Conservation (phyloP, 768 basidiomycete species). For the Leccinum boreale region DNA sequence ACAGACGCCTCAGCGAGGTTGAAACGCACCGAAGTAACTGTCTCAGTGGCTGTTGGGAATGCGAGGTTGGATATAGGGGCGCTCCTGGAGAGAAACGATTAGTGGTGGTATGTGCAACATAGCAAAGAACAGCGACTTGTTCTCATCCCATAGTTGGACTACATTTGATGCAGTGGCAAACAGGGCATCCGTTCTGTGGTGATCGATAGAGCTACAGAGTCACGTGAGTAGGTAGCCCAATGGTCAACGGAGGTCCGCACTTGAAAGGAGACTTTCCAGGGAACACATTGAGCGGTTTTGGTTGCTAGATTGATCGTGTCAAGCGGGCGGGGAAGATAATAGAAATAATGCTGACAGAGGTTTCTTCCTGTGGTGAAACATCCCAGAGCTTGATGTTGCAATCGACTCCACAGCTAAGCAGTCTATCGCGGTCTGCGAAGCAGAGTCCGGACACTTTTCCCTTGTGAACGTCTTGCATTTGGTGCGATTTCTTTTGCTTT, state of each 20-base stretch:
- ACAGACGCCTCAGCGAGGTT: constrained; percentile 93
- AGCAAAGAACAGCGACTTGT: constrained; percentile 49
- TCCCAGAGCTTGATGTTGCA: constrained; percentile 83
- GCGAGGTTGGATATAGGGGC: constrained; percentile 83
- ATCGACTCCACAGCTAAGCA: constrained; percentile 82
- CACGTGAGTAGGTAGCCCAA: neutral
- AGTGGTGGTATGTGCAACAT: neutral
- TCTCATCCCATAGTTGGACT: constrained; percentile 98
- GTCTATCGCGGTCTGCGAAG: constrained; percentile 59
- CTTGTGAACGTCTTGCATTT: constrained; percentile 71
- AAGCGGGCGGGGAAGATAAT: neutral
- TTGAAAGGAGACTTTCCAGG: constrained; percentile 89
- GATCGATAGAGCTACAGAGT: constrained; percentile 77
- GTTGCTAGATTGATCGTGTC: constrained; percentile 22
- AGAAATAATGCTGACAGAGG: constrained; percentile 32
- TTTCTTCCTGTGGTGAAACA: constrained; percentile 35
- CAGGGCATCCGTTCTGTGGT: constrained; percentile 82
- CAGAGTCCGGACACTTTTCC: constrained; percentile 83
- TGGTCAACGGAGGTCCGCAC: constrained; percentile 40
- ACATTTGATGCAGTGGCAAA: constrained; percentile 93
- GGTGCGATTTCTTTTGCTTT: constrained; percentile 48
- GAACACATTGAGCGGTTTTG: constrained; percentile 73
- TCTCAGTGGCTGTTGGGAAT: constrained; percentile 85
- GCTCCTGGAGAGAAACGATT: constrained; percentile 46
- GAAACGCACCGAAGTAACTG: constrained; percentile 83